These are phyloP conservation scores for Microstegium vimineum DNA, from an alignment of 176 grass and related monocot species.

Conservation along the genomic window DNA sequence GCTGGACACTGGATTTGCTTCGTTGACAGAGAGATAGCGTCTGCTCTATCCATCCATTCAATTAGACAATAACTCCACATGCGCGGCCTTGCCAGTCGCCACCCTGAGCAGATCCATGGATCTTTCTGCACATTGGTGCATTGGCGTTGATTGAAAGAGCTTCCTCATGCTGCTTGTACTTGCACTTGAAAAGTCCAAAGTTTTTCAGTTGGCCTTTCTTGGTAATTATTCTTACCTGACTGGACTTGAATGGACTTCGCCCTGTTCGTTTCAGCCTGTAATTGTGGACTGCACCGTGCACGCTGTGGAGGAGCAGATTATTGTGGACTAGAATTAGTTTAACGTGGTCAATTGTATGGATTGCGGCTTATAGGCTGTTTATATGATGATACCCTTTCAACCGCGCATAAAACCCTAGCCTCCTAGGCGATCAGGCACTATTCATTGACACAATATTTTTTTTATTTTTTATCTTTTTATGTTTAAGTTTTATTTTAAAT, in stretches of 20 bases:
- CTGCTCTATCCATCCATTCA: conserved; percentile 26
- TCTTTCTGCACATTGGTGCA: neutral
- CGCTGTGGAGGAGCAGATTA: neutral
- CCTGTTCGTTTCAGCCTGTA: neutral
- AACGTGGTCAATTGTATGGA: neutral
- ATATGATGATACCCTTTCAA: too few species aligned
- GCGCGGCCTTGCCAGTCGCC: neutral
- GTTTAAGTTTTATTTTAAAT: too few species aligned
- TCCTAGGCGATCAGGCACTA: too few species aligned
- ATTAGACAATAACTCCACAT: conserved; percentile 26
- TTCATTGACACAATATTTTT: too few species aligned
- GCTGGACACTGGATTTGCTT: conserved; percentile 18
- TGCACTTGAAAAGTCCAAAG: conserved; percentile 10
- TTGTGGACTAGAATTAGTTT: neutral
- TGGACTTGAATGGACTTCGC: neutral
- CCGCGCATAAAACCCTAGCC: too few species aligned
- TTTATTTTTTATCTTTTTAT: too few species aligned
- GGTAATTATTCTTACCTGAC: conserved; percentile 17
- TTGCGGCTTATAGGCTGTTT: neutral
- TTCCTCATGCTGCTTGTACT: neutral
- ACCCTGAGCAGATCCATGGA: neutral
- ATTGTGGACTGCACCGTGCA: neutral
- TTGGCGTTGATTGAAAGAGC: neutral
- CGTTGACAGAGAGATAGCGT: conserved; percentile 25
- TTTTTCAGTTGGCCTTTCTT: conserved; percentile 7